phyloP scores from a whole-genome alignment of 2,329 filamentous ascomycete species.

The Pezicula radicicola region DNA sequence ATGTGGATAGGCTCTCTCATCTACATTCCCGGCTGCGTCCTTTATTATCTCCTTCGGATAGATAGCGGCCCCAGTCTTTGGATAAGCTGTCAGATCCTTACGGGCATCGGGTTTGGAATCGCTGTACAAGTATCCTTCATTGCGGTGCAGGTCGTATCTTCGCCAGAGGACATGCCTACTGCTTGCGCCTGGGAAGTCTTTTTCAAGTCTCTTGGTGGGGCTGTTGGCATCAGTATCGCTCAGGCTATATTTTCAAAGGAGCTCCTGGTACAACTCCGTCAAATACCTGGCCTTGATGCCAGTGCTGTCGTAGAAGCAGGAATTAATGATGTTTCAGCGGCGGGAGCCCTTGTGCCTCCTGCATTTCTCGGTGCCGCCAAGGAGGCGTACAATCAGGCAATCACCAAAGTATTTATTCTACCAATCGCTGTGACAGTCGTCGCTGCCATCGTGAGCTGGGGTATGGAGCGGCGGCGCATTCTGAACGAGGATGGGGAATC shows the following conservation, averaged over 20 bases:
- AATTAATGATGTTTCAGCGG: slow-evolving; percentile 30
- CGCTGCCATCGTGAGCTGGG: not conserved
- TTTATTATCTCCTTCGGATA: slow-evolving; percentile 32
- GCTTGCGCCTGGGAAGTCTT: slow-evolving; percentile 51
- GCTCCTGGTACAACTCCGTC: slow-evolving; percentile 22
- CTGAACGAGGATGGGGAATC: not conserved
- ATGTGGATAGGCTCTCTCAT: slow-evolving; percentile 40
- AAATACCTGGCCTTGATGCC: slow-evolving; percentile 26
- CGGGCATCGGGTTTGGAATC: slow-evolving; percentile 40
- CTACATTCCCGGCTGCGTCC: slow-evolving; percentile 34
- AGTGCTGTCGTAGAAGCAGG: slow-evolving; percentile 33
- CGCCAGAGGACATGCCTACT: slow-evolving; percentile 45
- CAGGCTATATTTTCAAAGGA: slow-evolving; percentile 24
- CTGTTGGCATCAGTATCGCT: slow-evolving; percentile 22
- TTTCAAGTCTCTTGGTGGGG: slow-evolving; percentile 22
- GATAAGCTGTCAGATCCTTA: slow-evolving; percentile 48
- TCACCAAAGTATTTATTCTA: slow-evolving; percentile 3
- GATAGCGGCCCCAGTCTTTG: slow-evolving; percentile 41
- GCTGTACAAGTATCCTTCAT: slow-evolving; percentile 46
- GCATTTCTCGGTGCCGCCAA: slow-evolving; percentile 31
- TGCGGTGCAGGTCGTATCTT: slow-evolving; percentile 42
- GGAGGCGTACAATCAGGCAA: slow-evolving; percentile 32
- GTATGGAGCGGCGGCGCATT: not conserved
- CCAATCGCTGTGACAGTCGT: not conserved
- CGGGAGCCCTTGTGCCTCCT: slow-evolving; percentile 20